phyloP scores from a whole-genome alignment of 352 stramenopile species.

The Phytophthora pinifolia region DNA sequence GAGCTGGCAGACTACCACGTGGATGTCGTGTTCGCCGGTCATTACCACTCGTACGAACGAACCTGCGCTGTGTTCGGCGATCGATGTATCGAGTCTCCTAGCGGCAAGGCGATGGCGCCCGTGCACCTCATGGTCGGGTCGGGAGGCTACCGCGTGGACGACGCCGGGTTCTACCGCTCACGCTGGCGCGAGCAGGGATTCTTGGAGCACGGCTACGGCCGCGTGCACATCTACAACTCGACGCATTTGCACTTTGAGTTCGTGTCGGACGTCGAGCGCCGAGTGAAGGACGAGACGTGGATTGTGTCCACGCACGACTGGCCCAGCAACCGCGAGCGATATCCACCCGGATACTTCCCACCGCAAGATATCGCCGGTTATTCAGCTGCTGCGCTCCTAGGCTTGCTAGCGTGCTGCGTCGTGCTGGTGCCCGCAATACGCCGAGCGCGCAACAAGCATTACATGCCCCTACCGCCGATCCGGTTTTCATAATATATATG shows the following conservation, averaged over 20 bases:
- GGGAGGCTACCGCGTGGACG: constrained; percentile 39
- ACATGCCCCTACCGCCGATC: constrained; percentile 10
- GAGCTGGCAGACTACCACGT: constrained; percentile 52
- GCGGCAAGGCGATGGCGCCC: constrained; percentile 42
- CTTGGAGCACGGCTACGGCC: constrained; percentile 50
- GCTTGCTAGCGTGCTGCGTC: constrained; percentile 17
- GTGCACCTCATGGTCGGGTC: constrained; percentile 62
- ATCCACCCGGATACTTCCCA: constrained; percentile 27
- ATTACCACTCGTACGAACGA: constrained; percentile 67
- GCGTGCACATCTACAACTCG: constrained; percentile 60
- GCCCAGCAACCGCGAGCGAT: constrained; percentile 37
- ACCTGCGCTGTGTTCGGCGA: constrained; percentile 58
- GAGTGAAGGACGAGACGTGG: constrained; percentile 42
- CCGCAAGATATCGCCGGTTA: constrained; percentile 25
- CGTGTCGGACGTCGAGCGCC: constrained; percentile 32
- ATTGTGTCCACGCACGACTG: constrained; percentile 55
- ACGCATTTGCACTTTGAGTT: constrained; percentile 60
- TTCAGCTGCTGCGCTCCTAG: constrained; percentile 17
- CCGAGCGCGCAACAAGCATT: constrained; percentile 15
- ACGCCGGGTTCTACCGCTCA: constrained; percentile 39
- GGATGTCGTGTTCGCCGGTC: constrained; percentile 58
- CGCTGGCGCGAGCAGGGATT: constrained; percentile 36
- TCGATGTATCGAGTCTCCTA: constrained; percentile 35
- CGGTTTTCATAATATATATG: constrained; percentile 20
- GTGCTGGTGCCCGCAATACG: constrained; percentile 32